These are phyloP conservation scores for Gymnopus androsaceus DNA, from an alignment of 1,284 basidiomycete species.

Conservation along the genomic window DNA sequence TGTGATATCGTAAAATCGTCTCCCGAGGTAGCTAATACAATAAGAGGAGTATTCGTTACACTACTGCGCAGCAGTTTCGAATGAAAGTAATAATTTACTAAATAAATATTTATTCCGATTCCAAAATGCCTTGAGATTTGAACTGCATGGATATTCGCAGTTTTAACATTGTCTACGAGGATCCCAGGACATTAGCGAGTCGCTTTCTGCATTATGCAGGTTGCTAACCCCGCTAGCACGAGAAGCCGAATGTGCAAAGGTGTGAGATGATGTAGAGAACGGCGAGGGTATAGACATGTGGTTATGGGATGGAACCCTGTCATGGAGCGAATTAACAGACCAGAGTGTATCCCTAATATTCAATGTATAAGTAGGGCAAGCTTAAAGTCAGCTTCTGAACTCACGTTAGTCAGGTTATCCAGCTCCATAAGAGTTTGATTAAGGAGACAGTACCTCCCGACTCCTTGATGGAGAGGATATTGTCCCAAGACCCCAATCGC, in stretches of 20 bases:
- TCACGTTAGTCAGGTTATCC: slow-evolving; percentile 46
- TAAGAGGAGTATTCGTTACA: too few relatives aligned
- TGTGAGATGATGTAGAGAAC: background rate
- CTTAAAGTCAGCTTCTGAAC: too few relatives aligned
- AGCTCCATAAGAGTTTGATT: slow-evolving; percentile 46
- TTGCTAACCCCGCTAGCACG: background rate
- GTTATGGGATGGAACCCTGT: background rate
- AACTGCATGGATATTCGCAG: too few relatives aligned
- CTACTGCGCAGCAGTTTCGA: too few relatives aligned
- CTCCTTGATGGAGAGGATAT: slow-evolving; percentile 41
- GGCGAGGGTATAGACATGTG: background rate
- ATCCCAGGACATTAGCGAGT: slow-evolving; percentile 19
- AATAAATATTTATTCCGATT: too few relatives aligned
- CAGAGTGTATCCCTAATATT: background rate
- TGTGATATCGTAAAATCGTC: too few relatives aligned
- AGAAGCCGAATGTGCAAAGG: background rate
- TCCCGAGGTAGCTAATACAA: too few relatives aligned
- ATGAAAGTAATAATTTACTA: too few relatives aligned
- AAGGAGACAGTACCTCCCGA: slow-evolving; percentile 40
- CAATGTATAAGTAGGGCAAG: background rate
- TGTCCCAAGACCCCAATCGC: slow-evolving; percentile 45
- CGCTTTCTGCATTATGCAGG: background rate
- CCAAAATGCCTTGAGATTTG: too few relatives aligned
- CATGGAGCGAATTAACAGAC: slow-evolving; percentile 5
- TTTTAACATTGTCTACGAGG: too few relatives aligned